A percentile compares a stretch with the other conserved stretches of the same genome.
phyloP scores from a whole-genome alignment of 345 rosid genomes.

The Barbarea vulgaris region DNA sequence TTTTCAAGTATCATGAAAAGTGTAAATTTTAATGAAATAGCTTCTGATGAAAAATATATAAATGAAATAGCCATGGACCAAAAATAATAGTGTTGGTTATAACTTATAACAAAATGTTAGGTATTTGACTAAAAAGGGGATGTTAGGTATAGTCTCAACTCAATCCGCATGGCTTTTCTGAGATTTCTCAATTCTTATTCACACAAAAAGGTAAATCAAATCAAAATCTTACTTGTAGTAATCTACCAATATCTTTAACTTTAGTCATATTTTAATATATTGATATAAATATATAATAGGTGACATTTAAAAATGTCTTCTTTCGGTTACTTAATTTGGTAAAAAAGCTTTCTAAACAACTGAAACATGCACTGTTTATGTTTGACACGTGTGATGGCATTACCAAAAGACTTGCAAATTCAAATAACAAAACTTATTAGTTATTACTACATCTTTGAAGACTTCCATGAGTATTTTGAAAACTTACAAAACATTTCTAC shows the following conservation, averaged over 20 bases:
- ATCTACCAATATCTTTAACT: conserved; percentile 1
- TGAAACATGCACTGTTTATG: background rate
- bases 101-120: background rate
- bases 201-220: background rate
- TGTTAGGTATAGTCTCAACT: conserved; percentile 6
- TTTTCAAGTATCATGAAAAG: conserved; percentile 2
- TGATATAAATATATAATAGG: background rate
- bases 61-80: background rate
- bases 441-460: background rate
- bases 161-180: background rate
- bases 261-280: background rate
- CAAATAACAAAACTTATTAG: background rate
- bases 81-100: background rate
- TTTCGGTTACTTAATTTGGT: background rate
- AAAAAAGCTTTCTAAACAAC: background rate
- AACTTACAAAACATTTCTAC: background rate
- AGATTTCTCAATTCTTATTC: background rate
- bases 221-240: conserved; percentile 11
- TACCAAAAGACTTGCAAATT: background rate
- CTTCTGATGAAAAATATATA: background rate
- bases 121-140: background rate
- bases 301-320: background rate
- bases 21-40: background rate
- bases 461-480: background rate
- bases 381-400: background rate